phyloP scores from a whole-genome alignment of 1,284 basidiomycete genomes.

The Inonotus hispidus region DNA sequence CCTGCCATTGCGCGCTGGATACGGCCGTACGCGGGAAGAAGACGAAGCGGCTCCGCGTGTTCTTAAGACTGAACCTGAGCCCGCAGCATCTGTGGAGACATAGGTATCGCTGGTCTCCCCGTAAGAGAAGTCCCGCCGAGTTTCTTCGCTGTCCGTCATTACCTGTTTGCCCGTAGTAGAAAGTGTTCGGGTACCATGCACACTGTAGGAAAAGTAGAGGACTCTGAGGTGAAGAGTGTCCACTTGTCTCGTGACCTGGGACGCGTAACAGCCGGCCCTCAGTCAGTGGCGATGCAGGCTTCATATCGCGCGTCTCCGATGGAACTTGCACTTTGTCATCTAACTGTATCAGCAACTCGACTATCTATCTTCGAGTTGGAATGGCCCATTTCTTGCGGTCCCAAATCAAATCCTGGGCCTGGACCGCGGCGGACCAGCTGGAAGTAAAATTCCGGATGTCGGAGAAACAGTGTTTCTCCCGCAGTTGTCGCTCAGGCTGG shows the following conservation, averaged over 20 bases:
- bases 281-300: background rate
- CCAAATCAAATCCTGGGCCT: background rate
- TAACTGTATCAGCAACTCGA: background rate
- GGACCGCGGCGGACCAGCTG: background rate
- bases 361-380: background rate
- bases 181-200: background rate
- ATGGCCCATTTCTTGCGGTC: background rate
- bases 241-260: background rate
- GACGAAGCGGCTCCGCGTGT: background rate
- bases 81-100: background rate
- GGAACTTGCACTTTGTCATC: background rate
- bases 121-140: conserved; percentile 9
- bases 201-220: background rate
- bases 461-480: background rate
- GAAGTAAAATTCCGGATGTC: background rate
- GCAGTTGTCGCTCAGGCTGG: background rate
- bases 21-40: conserved; percentile 1
- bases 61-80: background rate
- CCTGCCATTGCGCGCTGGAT: background rate
- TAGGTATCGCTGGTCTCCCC: conserved; percentile 18
- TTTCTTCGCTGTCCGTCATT: conserved; percentile 8
- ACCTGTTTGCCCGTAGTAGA: background rate
- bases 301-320: background rate
- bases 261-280: conserved; percentile 10
- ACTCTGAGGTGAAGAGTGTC: too few species aligned